These are phyloP conservation scores for Dipodascus geniculatus DNA, from an alignment of 805 yeast genomes.

Conservation along the genomic window DNA sequence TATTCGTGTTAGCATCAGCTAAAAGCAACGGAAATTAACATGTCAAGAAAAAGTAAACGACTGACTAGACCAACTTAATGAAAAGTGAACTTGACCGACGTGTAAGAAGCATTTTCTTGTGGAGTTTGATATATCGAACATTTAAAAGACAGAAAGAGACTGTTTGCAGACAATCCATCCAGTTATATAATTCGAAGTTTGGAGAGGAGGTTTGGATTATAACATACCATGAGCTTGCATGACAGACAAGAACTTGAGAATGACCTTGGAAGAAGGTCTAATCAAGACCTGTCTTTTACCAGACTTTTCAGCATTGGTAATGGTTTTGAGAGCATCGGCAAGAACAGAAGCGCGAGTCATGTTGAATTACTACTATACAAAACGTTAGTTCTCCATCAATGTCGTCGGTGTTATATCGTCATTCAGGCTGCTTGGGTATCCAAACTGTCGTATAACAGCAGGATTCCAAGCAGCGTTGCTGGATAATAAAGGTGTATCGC, in stretches of 20 bases:
- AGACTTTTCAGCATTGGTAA: slow-evolving; percentile 98
- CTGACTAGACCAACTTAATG: slow-evolving; percentile 10
- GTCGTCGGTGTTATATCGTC: background rate
- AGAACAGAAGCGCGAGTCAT: slow-evolving; percentile 98
- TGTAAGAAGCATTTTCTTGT: slow-evolving; percentile 25
- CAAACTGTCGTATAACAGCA: background rate
- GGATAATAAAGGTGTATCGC: background rate
- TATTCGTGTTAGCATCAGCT: too few species aligned
- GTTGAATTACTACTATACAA: slow-evolving; percentile 20
- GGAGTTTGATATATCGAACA: slow-evolving; percentile 67
- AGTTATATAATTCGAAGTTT: slow-evolving; percentile 81
- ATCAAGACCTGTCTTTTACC: slow-evolving; percentile 98
- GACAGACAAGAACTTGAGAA: slow-evolving; percentile 91
- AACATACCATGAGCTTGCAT: slow-evolving; percentile 91
- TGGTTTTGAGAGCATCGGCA: slow-evolving; percentile 96
- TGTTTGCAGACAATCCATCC: slow-evolving; percentile 84
- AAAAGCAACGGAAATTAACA: too few species aligned
- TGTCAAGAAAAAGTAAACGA: slow-evolving; percentile 30
- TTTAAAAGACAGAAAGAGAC: slow-evolving; percentile 97
- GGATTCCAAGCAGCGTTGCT: background rate
- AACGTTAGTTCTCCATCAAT: background rate
- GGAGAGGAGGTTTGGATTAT: background rate
- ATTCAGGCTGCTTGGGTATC: background rate
- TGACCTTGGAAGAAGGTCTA: slow-evolving; percentile 97
- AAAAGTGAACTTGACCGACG: slow-evolving; percentile 16